Evolutionary conservation across 2,329 filamentous ascomycete species (phyloP).

Genomic region (Colletotrichum sp.): DNA sequence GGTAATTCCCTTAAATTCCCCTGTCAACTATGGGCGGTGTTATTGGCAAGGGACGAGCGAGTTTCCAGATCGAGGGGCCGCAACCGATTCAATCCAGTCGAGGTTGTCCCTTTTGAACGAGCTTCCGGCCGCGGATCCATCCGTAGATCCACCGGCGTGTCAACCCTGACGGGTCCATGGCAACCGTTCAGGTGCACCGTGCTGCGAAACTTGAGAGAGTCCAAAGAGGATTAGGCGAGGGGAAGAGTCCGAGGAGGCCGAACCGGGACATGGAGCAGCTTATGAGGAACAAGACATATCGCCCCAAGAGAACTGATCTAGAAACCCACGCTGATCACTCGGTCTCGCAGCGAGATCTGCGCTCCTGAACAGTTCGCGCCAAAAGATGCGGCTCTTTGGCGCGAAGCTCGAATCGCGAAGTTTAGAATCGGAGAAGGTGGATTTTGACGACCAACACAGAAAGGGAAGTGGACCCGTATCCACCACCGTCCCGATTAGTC

Average conservation of each 20-base stretch:
- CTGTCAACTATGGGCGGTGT: neutral
- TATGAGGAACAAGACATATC: neutral
- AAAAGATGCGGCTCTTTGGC: neutral
- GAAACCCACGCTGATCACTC: neutral
- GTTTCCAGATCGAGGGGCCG: slow-evolving; percentile 3
- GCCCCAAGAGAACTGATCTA: neutral
- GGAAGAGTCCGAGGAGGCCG: neutral
- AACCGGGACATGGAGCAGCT: neutral
- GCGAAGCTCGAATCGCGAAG: neutral
- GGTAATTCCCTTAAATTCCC: neutral
- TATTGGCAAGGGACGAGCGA: neutral
- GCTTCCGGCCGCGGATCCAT: neutral
- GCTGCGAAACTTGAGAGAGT: neutral
- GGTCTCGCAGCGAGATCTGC: neutral
- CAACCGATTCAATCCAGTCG: neutral
- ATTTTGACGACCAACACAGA: neutral
- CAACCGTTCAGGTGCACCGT: neutral
- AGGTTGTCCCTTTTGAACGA: neutral
- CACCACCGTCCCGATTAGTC: neutral
- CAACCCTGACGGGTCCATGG: slow-evolving; percentile 1
- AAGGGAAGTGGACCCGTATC: neutral
- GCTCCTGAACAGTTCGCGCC: neutral
- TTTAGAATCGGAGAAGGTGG: neutral
- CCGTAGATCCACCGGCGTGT: neutral
- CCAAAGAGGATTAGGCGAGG: neutral